Conservation (phyloP, 176 grass and related monocot species). For the Oryza meridionalis region DNA sequence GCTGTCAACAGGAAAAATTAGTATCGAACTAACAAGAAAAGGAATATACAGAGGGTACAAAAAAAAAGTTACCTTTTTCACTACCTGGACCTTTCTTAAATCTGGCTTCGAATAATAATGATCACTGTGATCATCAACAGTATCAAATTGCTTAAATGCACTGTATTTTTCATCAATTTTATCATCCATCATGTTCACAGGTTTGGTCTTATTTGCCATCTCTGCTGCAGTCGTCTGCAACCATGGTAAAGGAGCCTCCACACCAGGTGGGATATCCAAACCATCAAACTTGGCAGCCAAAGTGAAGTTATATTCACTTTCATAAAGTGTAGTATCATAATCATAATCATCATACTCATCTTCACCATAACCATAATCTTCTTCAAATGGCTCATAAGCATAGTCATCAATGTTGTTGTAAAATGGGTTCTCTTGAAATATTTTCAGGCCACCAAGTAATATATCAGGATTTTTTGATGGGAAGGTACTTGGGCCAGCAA, state of each 20-base stretch:
- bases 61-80: conserved; percentile 53
- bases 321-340: conserved; percentile 44
- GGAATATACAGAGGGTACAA: not conserved
- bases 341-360: conserved; percentile 58
- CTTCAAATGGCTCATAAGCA: conserved; percentile 52
- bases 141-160: conserved; percentile 82
- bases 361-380: conserved; percentile 71
- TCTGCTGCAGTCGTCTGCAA: conserved; percentile 47
- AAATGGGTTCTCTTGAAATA: conserved; percentile 15
- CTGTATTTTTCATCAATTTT: conserved; percentile 72
- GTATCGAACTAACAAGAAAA: conserved; percentile 10
- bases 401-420: conserved; percentile 53
- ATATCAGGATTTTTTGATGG: conserved; percentile 24
- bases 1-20: conserved; percentile 53
- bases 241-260: conserved; percentile 57
- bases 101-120: conserved; percentile 61
- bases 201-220: conserved; percentile 43
- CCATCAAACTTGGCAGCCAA: conserved; percentile 67
- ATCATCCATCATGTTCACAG: conserved; percentile 44
- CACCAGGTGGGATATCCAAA: conserved; percentile 56
- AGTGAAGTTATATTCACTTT: conserved; percentile 63
- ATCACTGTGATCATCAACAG: conserved; percentile 65
- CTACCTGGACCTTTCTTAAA: conserved; percentile 41
- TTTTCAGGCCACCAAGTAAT: conserved; percentile 20
- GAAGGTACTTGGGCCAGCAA: conserved; percentile 57